A percentile compares a stretch with the other conserved stretches of the same genome.
Conservation (phyloP, 1,284 basidiomycete species). For the Apiotrichum brassicae region DNA sequence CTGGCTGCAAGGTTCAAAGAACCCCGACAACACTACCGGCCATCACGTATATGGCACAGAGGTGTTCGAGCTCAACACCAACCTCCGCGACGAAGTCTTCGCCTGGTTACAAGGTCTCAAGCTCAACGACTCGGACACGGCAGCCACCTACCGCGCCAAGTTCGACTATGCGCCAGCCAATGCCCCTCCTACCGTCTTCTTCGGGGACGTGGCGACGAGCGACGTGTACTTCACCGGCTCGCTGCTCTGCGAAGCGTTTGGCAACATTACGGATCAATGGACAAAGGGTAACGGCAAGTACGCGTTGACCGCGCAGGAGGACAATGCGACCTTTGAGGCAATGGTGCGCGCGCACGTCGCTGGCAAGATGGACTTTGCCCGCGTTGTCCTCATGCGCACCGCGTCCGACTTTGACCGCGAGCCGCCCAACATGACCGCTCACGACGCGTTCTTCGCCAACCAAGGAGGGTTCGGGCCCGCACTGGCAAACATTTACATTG, state of each 20-base stretch:
- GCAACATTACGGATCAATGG: conserved; percentile 48
- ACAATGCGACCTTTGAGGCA: conserved; percentile 51
- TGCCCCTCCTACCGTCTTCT: conserved; percentile 39
- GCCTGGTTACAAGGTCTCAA: conserved; percentile 37
- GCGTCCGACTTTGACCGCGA: conserved; percentile 51
- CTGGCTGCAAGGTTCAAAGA: conserved; percentile 37
- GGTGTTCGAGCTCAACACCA: conserved; percentile 53
- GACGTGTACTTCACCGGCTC: conserved; percentile 51
- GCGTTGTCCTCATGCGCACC: conserved; percentile 51
- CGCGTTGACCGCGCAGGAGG: conserved; percentile 52
- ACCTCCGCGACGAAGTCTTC: conserved; percentile 47
- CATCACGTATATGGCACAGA: conserved; percentile 51
- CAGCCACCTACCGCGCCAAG: conserved; percentile 32
- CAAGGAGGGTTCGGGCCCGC: conserved; percentile 38
- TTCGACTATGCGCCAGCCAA: conserved; percentile 46
- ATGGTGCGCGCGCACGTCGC: conserved; percentile 48
- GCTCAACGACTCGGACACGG: conserved; percentile 43
- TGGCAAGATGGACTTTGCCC: conserved; percentile 49
- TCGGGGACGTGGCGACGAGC: conserved; percentile 48
- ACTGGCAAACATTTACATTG: conserved; percentile 37
- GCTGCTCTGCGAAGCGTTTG: conserved; percentile 47
- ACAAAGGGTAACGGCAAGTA: conserved; percentile 43
- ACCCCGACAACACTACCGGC: conserved; percentile 36
- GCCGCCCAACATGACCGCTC: conserved; percentile 29
- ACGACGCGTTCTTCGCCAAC: conserved; percentile 28